A percentile compares a stretch with the other conserved stretches of the same genome.
Conservation (phyloP, 2,329 filamentous ascomycete species). For the Zymoseptoria tritici region DNA sequence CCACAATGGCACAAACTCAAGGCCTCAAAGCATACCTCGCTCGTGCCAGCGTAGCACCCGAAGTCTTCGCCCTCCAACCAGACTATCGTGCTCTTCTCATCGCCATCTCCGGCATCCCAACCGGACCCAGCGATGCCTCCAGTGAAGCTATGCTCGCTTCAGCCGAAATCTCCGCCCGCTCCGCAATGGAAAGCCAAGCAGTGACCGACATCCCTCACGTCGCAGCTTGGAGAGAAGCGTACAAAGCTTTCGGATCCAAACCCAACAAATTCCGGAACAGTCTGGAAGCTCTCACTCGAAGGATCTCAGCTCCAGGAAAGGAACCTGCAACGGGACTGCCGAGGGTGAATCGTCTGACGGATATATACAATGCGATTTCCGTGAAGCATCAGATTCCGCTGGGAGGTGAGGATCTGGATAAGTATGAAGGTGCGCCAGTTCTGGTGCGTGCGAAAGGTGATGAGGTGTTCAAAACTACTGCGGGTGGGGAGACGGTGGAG, state of each 20-base stretch:
- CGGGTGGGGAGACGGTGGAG: slow-evolving; percentile 23
- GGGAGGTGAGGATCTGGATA: slow-evolving; percentile 35
- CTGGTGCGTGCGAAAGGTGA: slow-evolving; percentile 29
- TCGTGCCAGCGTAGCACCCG: slow-evolving; percentile 8
- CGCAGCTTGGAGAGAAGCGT: slow-evolving; percentile 33
- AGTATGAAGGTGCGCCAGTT: slow-evolving; percentile 30
- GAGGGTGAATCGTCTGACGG: slow-evolving; percentile 33
- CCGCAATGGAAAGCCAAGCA: slow-evolving; percentile 6
- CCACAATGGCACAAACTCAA: neutral
- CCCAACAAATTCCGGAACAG: slow-evolving; percentile 33
- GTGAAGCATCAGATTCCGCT: slow-evolving; percentile 35
- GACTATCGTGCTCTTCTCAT: slow-evolving; percentile 35
- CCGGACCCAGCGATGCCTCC: slow-evolving; percentile 26
- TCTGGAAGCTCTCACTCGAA: slow-evolving; percentile 32
- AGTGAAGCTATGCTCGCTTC: slow-evolving; percentile 28
- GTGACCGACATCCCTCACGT: slow-evolving; percentile 31
- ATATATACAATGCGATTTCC: slow-evolving; percentile 36
- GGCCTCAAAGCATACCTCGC: slow-evolving; percentile 10
- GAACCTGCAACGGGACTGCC: slow-evolving; percentile 26
- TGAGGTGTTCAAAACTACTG: slow-evolving; percentile 30
- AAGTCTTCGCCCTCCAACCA: slow-evolving; percentile 31
- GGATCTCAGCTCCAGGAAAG: slow-evolving; percentile 13
- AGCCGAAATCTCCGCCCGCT: slow-evolving; percentile 20
- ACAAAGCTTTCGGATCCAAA: slow-evolving; percentile 35
- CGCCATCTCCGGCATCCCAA: slow-evolving; percentile 26